Conservation (phyloP, 31 red algal genomes). For the Endocladia muricata region DNA sequence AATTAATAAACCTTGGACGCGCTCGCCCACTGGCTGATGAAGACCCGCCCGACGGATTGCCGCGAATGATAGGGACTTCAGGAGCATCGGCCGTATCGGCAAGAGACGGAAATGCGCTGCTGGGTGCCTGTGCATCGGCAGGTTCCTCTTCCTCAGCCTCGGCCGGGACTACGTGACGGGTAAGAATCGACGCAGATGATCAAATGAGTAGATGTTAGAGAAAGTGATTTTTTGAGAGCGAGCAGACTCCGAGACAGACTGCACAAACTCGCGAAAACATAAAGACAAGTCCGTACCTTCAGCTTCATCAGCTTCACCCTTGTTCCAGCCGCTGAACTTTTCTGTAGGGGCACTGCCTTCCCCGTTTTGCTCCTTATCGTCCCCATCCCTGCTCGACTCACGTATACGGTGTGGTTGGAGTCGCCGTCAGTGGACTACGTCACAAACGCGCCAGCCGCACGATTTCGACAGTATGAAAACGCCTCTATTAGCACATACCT, state of each 20-base stretch:
- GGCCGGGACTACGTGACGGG: neutral
- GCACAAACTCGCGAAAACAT: too few relatives aligned
- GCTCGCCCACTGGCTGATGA: neutral
- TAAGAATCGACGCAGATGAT: neutral
- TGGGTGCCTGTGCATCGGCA: neutral
- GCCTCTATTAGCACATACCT: slow-evolving; percentile 16
- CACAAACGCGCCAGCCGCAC: too few relatives aligned
- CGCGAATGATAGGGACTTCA: neutral
- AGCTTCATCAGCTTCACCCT: neutral
- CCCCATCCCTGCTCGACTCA: slow-evolving; percentile 18
- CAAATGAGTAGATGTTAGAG: neutral
- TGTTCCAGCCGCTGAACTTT: slow-evolving; percentile 64
- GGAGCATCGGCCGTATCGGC: slow-evolving; percentile 17
- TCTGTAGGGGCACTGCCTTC: slow-evolving; percentile 35
- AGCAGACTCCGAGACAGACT: neutral
- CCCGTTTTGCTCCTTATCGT: slow-evolving; percentile 31
- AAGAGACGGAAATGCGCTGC: slow-evolving; percentile 10
- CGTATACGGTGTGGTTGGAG: neutral
- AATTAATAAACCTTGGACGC: slow-evolving; percentile 10
- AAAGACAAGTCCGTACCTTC: slow-evolving; percentile 20
- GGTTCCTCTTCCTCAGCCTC: neutral
- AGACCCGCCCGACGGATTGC: neutral
- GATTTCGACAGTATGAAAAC: too few relatives aligned
- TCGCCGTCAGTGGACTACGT: neutral
- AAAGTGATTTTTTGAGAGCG: neutral